Evolutionary conservation across 805 yeast species (phyloP).

Genomic region (Myxozyma neotropica): DNA sequence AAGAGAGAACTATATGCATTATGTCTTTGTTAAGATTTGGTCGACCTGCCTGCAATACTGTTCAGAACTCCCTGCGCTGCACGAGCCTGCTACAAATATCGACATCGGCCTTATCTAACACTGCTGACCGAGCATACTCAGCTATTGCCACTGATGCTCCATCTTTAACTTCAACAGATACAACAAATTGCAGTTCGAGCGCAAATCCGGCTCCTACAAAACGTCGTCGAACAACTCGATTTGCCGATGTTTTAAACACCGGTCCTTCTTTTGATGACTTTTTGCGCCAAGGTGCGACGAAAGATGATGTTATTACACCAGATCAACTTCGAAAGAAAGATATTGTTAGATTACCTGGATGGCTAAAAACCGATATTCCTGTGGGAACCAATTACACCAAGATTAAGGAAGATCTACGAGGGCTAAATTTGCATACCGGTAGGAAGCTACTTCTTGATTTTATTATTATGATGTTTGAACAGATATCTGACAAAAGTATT

Average conservation of each 20-base stretch:
- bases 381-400: slow-evolving; percentile 82
- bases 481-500: background rate
- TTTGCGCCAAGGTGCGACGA: slow-evolving; percentile 41
- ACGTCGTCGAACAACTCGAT: slow-evolving; percentile 49
- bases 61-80: background rate
- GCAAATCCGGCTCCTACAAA: background rate
- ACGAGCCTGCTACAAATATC: background rate
- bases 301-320: slow-evolving; percentile 6
- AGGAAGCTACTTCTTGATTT: background rate
- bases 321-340: slow-evolving; percentile 16
- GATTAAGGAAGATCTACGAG: slow-evolving; percentile 82
- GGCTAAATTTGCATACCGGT: slow-evolving; percentile 77
- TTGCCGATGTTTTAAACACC: slow-evolving; percentile 67
- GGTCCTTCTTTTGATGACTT: slow-evolving; percentile 97
- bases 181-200: background rate
- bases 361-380: slow-evolving; percentile 98
- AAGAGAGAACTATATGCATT: no score
- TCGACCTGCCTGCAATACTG: background rate
- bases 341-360: slow-evolving; percentile 66
- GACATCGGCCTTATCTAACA: background rate
- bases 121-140: background rate
- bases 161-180: background rate
- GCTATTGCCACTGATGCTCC: background rate
- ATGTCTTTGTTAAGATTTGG: no score
- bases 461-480: background rate